Conservation (phyloP, 2,329 filamentous ascomycete species). For the Xylariaceae sp. region DNA sequence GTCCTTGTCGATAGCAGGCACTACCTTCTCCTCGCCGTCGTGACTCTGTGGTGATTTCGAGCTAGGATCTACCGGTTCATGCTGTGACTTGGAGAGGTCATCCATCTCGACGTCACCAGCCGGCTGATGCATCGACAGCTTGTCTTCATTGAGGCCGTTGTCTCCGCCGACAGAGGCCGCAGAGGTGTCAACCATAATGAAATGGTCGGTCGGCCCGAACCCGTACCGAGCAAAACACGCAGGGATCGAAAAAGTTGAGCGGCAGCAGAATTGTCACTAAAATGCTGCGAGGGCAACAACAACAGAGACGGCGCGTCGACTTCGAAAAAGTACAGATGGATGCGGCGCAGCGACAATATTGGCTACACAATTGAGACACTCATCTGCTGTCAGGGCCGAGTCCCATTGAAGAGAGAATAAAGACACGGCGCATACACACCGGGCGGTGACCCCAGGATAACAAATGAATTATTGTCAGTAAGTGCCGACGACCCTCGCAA, state of each 20-base stretch:
- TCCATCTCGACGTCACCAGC: conserved; percentile 30
- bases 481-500: neutral
- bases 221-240: conserved; percentile 18
- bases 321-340: conserved; percentile 8
- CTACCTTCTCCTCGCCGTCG: conserved; percentile 19
- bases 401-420: conserved; percentile 12
- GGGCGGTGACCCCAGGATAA: conserved; percentile 7
- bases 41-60: conserved; percentile 17
- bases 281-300: neutral
- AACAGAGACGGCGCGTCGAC: conserved; percentile 11
- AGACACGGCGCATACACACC: conserved; percentile 7
- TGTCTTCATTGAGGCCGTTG: conserved; percentile 24
- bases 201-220: conserved; percentile 10
- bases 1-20: conserved; percentile 25
- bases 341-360: conserved; percentile 17
- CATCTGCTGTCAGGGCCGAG: conserved; percentile 11
- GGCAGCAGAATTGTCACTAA: conserved; percentile 1
- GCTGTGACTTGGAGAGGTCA: conserved; percentile 26
- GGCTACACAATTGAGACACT: conserved; percentile 22
- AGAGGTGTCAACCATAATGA: conserved; percentile 27
- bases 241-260: conserved; percentile 5
- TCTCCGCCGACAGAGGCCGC: conserved; percentile 24
- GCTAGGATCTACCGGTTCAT: conserved; percentile 23
- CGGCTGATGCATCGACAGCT: conserved; percentile 24
- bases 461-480: conserved; percentile 12